Evolutionary conservation across 2,329 filamentous ascomycete genomes (phyloP).

Genomic region (Nigrospora sphaerica): DNA sequence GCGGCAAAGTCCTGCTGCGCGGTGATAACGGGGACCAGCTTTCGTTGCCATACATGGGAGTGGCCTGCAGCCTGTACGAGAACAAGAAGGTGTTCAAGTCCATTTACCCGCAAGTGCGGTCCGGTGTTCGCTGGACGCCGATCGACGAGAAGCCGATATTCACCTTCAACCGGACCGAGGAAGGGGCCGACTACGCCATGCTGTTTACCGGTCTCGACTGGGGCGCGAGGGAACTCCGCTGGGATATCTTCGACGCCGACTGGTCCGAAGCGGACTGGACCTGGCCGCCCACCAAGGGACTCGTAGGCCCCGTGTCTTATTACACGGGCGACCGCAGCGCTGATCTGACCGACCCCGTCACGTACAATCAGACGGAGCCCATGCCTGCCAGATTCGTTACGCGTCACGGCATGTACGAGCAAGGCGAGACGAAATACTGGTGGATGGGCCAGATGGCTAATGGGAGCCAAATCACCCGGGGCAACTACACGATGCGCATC

Average conservation of each 20-base stretch:
- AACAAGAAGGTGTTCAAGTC: neutral
- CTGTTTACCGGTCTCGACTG: neutral
- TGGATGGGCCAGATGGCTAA: neutral
- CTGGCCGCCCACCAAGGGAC: slow-evolving; percentile 1
- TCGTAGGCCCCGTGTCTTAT: neutral
- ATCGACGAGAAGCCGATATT: neutral
- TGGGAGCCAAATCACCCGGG: neutral
- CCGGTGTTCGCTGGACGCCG: too few relatives aligned
- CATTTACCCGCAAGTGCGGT: too few relatives aligned
- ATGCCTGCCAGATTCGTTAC: neutral
- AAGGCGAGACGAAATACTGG: neutral
- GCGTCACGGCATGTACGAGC: neutral
- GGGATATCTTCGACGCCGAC: neutral
- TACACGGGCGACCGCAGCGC: neutral
- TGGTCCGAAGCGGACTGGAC: slow-evolving; percentile 1
- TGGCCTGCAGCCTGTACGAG: neutral
- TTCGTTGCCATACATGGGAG: slow-evolving; percentile 30
- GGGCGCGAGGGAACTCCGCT: slow-evolving; percentile 2
- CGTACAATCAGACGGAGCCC: neutral
- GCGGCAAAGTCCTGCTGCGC: slow-evolving; percentile 33
- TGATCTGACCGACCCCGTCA: neutral
- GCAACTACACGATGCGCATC: neutral
- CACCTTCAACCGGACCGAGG: neutral
- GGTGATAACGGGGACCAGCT: slow-evolving; percentile 32
- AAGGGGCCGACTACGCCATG: neutral